phyloP scores from a whole-genome alignment of 192 early-diverging fungal species.

The Coemansia sp. region DNA sequence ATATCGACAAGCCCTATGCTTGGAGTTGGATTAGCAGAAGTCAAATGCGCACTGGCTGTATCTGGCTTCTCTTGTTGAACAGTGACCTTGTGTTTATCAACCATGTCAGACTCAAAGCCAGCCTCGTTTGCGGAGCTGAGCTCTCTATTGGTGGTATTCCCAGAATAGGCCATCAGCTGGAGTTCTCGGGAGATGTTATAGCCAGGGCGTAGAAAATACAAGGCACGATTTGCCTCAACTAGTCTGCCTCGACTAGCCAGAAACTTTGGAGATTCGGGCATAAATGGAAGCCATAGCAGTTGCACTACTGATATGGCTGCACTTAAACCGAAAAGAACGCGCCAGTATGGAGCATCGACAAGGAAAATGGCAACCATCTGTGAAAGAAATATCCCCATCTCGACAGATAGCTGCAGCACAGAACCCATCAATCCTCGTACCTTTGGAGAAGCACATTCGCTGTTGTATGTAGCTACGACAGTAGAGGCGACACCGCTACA shows the following conservation, averaged over 20 bases:
- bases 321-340: constrained; percentile 63
- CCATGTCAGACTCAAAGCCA: constrained; percentile 6
- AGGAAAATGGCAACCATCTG: constrained; percentile 60
- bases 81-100: constrained; percentile 2
- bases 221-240: constrained; percentile 48
- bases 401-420: constrained; percentile 71
- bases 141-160: background rate
- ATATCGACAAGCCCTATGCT: constrained; percentile 25
- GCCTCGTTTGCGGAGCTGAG: background rate
- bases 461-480: constrained; percentile 68
- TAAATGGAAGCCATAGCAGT: constrained; percentile 58
- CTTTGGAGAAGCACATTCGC: constrained; percentile 69
- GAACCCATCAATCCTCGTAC: constrained; percentile 68
- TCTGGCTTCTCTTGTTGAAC: background rate
- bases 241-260: constrained; percentile 57
- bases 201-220: constrained; percentile 56
- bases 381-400: constrained; percentile 71
- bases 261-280: constrained; percentile 75
- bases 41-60: background rate
- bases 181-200: constrained; percentile 59
- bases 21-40: background rate
- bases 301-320: constrained; percentile 58
- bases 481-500: constrained; percentile 64
- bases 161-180: constrained; percentile 47
- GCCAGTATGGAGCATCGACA: constrained; percentile 63